Evolutionary conservation across 495 filamentous ascomycete genomes (phyloP).

Genomic region (Podospora pseudoanserina): DNA sequence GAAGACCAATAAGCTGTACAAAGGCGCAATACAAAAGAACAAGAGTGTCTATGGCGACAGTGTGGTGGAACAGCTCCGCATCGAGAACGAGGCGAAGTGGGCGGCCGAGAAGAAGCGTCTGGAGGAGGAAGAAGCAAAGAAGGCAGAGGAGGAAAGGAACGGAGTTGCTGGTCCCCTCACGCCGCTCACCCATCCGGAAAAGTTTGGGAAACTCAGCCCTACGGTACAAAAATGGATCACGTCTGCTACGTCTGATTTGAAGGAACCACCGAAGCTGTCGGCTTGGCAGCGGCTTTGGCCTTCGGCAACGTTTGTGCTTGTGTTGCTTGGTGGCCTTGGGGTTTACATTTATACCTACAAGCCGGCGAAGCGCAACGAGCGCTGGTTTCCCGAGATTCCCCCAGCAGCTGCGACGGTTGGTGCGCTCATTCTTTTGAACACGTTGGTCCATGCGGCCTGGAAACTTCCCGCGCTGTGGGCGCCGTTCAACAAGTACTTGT

Average conservation of each 20-base stretch:
- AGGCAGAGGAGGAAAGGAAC: slow-evolving; percentile 51
- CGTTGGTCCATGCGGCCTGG: slow-evolving; percentile 62
- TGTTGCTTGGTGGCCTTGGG: slow-evolving; percentile 49
- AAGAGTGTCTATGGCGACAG: slow-evolving; percentile 44
- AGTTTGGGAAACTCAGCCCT: slow-evolving; percentile 33
- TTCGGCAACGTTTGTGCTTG: slow-evolving; percentile 53
- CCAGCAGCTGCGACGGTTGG: slow-evolving; percentile 75
- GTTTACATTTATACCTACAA: slow-evolving; percentile 59
- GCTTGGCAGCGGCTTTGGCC: slow-evolving; percentile 61
- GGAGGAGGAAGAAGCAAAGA: slow-evolving; percentile 47
- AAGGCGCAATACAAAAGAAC: slow-evolving; percentile 20
- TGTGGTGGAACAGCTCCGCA: slow-evolving; percentile 48
- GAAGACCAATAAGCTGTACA: slow-evolving; percentile 22
- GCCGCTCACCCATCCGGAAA: slow-evolving; percentile 35
- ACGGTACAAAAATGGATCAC: slow-evolving; percentile 36
- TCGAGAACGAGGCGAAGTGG: slow-evolving; percentile 39
- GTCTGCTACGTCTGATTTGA: slow-evolving; percentile 39
- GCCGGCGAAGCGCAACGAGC: slow-evolving; percentile 53
- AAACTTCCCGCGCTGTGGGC: slow-evolving; percentile 64
- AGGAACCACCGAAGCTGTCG: slow-evolving; percentile 47
- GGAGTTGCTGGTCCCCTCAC: slow-evolving; percentile 43
- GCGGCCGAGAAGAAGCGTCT: slow-evolving; percentile 44
- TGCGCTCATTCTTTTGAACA: slow-evolving; percentile 62
- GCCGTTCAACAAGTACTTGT: slow-evolving; percentile 75
- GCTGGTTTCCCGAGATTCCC: slow-evolving; percentile 70